These are phyloP conservation scores for Selenicereus undatus DNA, from an alignment of 148 eudicot genomes.

Conservation along the genomic window DNA sequence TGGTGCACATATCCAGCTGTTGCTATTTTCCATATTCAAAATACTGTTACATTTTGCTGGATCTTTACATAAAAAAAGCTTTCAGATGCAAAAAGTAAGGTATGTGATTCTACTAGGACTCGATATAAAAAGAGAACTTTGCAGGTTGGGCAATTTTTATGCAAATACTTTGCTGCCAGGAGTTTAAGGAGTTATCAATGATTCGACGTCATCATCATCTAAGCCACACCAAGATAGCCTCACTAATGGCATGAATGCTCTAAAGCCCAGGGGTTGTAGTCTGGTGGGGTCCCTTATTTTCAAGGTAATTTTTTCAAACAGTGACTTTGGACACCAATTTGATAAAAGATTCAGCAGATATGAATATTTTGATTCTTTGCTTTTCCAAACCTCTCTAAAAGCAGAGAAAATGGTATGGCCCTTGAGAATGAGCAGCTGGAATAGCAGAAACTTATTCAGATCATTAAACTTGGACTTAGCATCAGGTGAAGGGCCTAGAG, in stretches of 20 bases:
- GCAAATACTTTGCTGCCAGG: background rate
- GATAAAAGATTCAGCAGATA: background rate
- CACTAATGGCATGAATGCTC: background rate
- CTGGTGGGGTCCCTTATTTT: background rate
- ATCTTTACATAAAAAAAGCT: too few relatives aligned
- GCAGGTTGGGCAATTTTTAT: background rate
- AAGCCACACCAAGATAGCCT: background rate
- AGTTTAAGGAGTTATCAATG: background rate
- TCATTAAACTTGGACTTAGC: background rate
- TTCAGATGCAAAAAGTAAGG: background rate
- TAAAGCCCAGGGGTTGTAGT: background rate
- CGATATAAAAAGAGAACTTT: background rate
- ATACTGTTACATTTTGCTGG: too few relatives aligned
- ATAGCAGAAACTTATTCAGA: background rate
- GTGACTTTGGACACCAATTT: background rate
- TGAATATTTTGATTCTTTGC: background rate
- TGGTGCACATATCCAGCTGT: background rate
- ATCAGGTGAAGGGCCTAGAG: background rate
- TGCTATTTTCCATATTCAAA: background rate
- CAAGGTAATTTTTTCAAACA: too few relatives aligned
- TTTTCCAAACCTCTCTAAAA: background rate
- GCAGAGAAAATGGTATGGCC: background rate
- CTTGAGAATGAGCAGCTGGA: background rate
- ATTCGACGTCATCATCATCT: background rate
- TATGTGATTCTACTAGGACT: background rate